Evolutionary conservation across 352 stramenopile species (phyloP).

Genomic region (Pythium diclinum): DNA sequence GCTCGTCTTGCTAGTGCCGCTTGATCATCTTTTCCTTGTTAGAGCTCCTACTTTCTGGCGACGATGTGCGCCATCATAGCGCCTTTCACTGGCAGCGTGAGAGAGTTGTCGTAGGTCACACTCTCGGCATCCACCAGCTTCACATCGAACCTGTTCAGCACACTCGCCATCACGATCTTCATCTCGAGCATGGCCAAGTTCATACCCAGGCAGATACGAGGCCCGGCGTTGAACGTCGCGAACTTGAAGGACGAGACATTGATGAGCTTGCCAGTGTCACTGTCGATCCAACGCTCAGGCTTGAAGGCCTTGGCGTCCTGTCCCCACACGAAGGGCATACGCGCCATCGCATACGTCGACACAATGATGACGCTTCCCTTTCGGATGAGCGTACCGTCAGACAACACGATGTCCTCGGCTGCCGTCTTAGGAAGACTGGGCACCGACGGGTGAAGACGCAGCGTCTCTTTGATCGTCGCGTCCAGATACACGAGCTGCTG

Average conservation of each 20-base stretch:
- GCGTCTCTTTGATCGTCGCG: conserved; percentile 58
- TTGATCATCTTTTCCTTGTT: too few relatives aligned
- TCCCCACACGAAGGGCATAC: conserved; percentile 55
- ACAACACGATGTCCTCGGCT: conserved; percentile 48
- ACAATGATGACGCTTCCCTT: conserved; percentile 45
- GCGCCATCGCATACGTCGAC: conserved; percentile 52
- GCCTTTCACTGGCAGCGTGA: too few relatives aligned
- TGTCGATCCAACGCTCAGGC: conserved; percentile 65
- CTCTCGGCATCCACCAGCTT: not conserved
- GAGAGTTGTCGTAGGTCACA: too few relatives aligned
- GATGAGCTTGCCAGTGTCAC: conserved; percentile 30
- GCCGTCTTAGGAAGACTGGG: conserved; percentile 41
- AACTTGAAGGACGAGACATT: conserved; percentile 62
- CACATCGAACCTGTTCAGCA: not conserved
- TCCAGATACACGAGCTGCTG: conserved; percentile 63
- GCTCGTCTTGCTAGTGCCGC: too few relatives aligned
- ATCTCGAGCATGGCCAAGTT: conserved; percentile 66
- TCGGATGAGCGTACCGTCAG: conserved; percentile 60
- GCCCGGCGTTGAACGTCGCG: conserved; percentile 58
- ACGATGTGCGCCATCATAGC: not conserved
- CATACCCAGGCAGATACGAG: conserved; percentile 54
- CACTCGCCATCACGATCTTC: conserved; percentile 45
- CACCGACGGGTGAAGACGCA: conserved; percentile 60
- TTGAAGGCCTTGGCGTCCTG: conserved; percentile 57
- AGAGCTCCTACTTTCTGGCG: not conserved